These are phyloP conservation scores for Suillus subalutaceus DNA, from an alignment of 768 basidiomycete genomes.

Conservation along the genomic window DNA sequence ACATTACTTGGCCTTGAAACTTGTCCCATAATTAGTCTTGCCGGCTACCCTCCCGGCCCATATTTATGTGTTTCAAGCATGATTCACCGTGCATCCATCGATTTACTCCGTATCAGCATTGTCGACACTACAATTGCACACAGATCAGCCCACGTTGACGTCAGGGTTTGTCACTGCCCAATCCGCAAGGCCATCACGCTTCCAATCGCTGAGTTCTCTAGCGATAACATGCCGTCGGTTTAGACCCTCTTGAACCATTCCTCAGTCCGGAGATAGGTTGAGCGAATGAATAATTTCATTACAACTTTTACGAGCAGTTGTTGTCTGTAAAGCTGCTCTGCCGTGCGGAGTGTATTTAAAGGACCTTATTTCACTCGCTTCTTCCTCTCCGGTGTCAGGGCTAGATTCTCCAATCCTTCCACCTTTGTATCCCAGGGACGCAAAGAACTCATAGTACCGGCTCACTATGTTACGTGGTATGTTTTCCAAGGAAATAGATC, in stretches of 20 bases:
- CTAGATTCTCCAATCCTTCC: background rate
- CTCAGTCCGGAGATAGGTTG: constrained; percentile 27
- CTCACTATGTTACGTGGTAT: constrained; percentile 34
- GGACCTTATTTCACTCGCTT: constrained; percentile 17
- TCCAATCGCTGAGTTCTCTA: constrained; percentile 36
- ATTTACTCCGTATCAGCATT: background rate
- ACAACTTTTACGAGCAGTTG: constrained; percentile 31
- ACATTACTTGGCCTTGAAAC: constrained; percentile 24
- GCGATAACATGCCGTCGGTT: constrained; percentile 35
- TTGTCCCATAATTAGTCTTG: constrained; percentile 14
- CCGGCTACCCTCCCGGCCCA: constrained; percentile 25
- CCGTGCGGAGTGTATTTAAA: constrained; percentile 36
- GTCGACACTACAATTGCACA: background rate
- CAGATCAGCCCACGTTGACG: background rate
- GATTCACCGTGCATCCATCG: constrained; percentile 26
- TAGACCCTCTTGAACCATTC: constrained; percentile 20
- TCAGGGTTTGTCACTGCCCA: constrained; percentile 30
- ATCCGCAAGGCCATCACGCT: constrained; percentile 40
- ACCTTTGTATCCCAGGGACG: background rate
- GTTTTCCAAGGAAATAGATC: constrained; percentile 23
- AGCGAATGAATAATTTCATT: constrained; percentile 34
- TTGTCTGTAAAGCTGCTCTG: constrained; percentile 38
- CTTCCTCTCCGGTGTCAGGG: background rate
- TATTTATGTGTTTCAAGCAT: constrained; percentile 37
- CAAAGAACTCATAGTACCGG: background rate